Conservation (phyloP, 129 eudicot species). For the Pseudognaphalium luteoalbum region DNA sequence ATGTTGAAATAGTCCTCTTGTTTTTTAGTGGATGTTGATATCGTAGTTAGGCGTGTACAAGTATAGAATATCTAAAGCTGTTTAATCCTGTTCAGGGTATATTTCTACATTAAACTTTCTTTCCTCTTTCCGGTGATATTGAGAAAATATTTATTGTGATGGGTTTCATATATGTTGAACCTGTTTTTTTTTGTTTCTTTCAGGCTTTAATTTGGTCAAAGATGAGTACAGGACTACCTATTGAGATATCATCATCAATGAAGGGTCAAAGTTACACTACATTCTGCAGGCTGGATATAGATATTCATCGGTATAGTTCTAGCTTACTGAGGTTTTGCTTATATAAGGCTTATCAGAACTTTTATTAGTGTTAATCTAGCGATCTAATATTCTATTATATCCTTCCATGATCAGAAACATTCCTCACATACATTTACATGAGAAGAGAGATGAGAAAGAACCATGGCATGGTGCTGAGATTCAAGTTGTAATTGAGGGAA, state of each 20-base stretch:
- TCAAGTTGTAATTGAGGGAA: conserved; percentile 97
- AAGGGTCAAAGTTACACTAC: conserved; percentile 69
- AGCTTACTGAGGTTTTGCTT: conserved; percentile 5
- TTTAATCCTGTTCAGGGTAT: neutral
- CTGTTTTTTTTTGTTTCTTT: conserved; percentile 21
- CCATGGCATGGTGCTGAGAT: conserved; percentile 99
- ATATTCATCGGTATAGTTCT: conserved; percentile 69
- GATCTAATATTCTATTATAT: conserved; percentile 9
- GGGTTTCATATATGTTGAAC: conserved; percentile 1
- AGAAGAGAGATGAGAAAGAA: conserved; percentile 73
- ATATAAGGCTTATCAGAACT: neutral
- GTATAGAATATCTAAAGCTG: conserved; percentile 15
- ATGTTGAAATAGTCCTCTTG: conserved; percentile 24
- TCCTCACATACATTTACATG: conserved; percentile 93
- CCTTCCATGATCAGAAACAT: conserved; percentile 55
- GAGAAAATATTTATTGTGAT: conserved; percentile 4
- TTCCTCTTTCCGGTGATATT: conserved; percentile 6
- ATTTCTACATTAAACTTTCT: neutral
- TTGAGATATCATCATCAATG: conserved; percentile 97
- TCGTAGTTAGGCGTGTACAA: conserved; percentile 23
- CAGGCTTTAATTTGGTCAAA: conserved; percentile 99
- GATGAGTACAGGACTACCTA: conserved; percentile 99
- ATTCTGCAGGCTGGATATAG: conserved; percentile 96
- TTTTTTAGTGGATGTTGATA: neutral
- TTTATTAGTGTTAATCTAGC: conserved; percentile 5